Conservation (phyloP, 306 rosid species). For the Medicago ruthenica region DNA sequence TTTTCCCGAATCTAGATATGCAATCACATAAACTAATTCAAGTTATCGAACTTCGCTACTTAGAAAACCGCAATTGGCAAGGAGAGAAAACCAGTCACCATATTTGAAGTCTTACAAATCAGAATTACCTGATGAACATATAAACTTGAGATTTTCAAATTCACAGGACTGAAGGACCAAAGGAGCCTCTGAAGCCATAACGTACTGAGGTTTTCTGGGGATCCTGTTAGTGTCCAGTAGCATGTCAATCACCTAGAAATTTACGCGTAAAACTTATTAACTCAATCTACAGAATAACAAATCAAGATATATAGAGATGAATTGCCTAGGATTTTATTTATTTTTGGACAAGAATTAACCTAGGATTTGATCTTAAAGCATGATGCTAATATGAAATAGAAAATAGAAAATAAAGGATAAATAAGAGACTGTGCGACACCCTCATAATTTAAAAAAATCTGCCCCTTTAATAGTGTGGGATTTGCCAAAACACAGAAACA, state of each 20-base stretch:
- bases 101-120: conserved; percentile 23
- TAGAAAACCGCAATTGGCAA: conserved; percentile 13
- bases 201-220: conserved; percentile 86
- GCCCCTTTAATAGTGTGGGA: not conserved
- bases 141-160: conserved; percentile 72
- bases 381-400: not conserved
- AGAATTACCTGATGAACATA: conserved; percentile 81
- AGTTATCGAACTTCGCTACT: conserved; percentile 6
- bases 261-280: conserved; percentile 41
- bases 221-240: conserved; percentile 63
- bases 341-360: not conserved
- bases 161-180: conserved; percentile 91
- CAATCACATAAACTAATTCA: conserved; percentile 34
- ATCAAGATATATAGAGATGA: conserved; percentile 24
- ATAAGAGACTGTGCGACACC: not conserved
- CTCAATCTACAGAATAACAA: conserved; percentile 31
- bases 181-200: conserved; percentile 85
- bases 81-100: conserved; percentile 15
- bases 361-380: conserved; percentile 24
- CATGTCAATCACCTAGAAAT: conserved; percentile 70
- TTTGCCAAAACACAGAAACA: not conserved
- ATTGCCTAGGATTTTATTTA: conserved; percentile 15
- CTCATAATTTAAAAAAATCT: conserved; percentile 6
- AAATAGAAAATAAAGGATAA: not conserved
- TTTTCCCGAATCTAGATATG: conserved; percentile 63